Conservation (phyloP, 2,329 filamentous ascomycete species). For the Zasmidium angulare region DNA sequence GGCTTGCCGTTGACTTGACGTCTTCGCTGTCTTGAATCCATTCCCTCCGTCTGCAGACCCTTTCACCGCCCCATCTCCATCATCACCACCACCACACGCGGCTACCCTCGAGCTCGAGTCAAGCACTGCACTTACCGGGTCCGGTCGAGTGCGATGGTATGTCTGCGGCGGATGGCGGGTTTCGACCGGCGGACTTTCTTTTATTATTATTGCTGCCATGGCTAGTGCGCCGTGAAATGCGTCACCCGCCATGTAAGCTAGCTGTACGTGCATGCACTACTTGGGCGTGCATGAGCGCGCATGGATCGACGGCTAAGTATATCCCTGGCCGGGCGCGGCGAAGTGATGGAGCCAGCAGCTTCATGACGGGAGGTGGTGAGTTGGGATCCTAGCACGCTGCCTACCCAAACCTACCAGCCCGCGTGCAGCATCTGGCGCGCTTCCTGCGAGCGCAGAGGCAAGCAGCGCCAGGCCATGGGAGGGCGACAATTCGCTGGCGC, state of each 20-base stretch:
- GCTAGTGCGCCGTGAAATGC: background rate
- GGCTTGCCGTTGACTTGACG: background rate
- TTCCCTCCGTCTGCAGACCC: too few species aligned
- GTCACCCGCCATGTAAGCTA: slow-evolving; percentile 1
- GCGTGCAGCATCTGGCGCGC: slow-evolving; percentile 21
- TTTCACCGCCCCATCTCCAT: slow-evolving; percentile 14
- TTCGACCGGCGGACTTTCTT: slow-evolving; percentile 1
- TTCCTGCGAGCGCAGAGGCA: slow-evolving; percentile 17
- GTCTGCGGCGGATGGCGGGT: slow-evolving; percentile 6
- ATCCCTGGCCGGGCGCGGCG: slow-evolving; percentile 18
- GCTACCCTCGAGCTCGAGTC: slow-evolving; percentile 12
- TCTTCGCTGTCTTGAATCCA: background rate
- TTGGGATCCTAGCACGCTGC: slow-evolving; percentile 17
- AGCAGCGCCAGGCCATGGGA: too few species aligned
- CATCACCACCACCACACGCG: slow-evolving; percentile 4
- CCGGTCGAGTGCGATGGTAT: slow-evolving; percentile 1
- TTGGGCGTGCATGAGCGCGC: slow-evolving; percentile 28
- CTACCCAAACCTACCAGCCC: slow-evolving; percentile 19
- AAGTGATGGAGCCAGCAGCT: too few species aligned
- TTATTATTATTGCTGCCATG: background rate
- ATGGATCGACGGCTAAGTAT: slow-evolving; percentile 29
- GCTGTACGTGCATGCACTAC: background rate
- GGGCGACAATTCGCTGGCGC: slow-evolving; percentile 13
- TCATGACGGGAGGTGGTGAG: slow-evolving; percentile 15
- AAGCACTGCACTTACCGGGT: slow-evolving; percentile 2